phyloP scores from a whole-genome alignment of 2,329 filamentous ascomycete genomes.

The Sodiomyces alkalinus region DNA sequence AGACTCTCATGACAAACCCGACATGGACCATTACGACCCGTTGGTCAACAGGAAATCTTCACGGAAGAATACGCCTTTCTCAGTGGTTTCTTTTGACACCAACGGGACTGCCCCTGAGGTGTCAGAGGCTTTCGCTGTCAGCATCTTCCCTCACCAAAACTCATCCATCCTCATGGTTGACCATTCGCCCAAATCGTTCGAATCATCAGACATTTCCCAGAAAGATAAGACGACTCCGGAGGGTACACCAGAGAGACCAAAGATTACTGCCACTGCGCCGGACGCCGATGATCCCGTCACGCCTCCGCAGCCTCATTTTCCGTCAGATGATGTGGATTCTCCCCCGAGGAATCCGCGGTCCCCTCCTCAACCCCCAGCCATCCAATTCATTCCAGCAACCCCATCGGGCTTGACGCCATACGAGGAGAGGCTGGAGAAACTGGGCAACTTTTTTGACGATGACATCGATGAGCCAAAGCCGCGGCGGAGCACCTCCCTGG shows the following conservation, averaged over 20 bases:
- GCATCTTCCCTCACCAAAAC: conserved; percentile 49
- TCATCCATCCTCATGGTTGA: conserved; percentile 47
- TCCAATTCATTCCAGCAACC: conserved; percentile 48
- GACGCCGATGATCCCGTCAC: conserved; percentile 28
- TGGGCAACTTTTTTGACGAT: conserved; percentile 39
- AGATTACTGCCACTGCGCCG: conserved; percentile 22
- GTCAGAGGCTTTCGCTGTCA: conserved; percentile 46
- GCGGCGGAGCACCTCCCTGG: conserved; percentile 30
- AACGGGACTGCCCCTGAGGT: conserved; percentile 45
- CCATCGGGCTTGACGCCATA: conserved; percentile 43
- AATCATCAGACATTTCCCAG: conserved; percentile 22
- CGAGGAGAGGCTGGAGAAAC: conserved; percentile 32
- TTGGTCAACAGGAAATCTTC: conserved; percentile 37
- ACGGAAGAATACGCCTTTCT: conserved; percentile 46
- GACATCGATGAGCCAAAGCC: conserved; percentile 23
- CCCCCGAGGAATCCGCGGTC: conserved; percentile 45
- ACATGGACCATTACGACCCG: conserved; percentile 35
- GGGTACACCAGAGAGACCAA: conserved; percentile 15
- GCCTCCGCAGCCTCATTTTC: conserved; percentile 33
- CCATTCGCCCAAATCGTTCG: conserved; percentile 34
- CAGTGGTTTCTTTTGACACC: conserved; percentile 45
- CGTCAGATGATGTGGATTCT: conserved; percentile 41
- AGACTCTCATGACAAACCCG: conserved; percentile 18
- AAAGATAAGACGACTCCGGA: conserved; percentile 11
- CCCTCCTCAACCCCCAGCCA: conserved; percentile 33